phyloP scores from a whole-genome alignment of 2,329 filamentous ascomycete species.

The Cladosporium cucumerinum region DNA sequence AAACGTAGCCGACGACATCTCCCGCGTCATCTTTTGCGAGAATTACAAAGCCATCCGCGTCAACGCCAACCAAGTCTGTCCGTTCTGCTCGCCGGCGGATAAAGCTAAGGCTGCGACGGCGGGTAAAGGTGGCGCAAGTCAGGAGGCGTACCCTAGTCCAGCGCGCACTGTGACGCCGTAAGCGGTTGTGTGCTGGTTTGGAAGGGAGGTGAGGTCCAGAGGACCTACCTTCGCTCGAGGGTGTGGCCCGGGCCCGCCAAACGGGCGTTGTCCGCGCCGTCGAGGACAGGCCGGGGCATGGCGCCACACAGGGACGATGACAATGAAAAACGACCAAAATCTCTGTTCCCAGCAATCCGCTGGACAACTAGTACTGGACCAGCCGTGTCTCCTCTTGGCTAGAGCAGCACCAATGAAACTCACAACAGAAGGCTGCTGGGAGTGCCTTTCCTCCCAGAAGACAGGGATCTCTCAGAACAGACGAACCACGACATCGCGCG shows the following conservation, averaged over 20 bases:
- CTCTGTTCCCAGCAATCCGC: no score
- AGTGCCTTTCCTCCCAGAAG: background rate
- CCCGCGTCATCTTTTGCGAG: slow-evolving; percentile 33
- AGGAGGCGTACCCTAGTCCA: slow-evolving; percentile 10
- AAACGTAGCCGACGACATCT: slow-evolving; percentile 29
- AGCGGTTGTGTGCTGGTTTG: background rate
- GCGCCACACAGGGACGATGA: no score
- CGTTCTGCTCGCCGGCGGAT: slow-evolving; percentile 1
- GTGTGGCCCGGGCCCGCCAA: background rate
- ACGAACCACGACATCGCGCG: background rate
- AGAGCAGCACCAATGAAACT: no score
- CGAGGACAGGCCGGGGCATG: background rate
- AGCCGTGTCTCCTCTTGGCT: no score
- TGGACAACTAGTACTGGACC: no score
- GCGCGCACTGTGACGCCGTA: slow-evolving; percentile 5
- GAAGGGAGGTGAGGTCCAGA: background rate
- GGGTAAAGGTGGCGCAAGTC: background rate
- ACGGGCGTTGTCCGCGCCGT: background rate
- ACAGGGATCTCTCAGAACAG: background rate
- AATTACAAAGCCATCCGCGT: slow-evolving; percentile 28
- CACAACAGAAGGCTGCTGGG: background rate
- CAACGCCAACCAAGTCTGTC: slow-evolving; percentile 2
- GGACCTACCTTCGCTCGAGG: no score
- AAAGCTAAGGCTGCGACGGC: background rate
- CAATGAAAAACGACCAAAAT: no score